Evolutionary conservation across 352 stramenopile genomes (phyloP).

Genomic region (Globisporangium echinulatum): DNA sequence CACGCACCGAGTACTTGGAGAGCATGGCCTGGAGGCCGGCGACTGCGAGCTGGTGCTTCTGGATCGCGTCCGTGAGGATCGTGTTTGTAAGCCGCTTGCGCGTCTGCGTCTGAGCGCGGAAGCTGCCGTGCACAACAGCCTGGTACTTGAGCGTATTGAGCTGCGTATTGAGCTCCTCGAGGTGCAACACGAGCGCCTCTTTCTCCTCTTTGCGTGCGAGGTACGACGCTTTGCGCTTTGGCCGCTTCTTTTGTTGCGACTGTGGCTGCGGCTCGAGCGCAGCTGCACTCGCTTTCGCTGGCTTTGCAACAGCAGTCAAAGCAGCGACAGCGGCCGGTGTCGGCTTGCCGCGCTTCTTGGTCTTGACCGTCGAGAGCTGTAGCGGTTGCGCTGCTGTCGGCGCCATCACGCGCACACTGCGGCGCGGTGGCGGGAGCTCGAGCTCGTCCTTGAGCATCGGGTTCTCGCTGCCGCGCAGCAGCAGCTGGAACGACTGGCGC

Average conservation of each 20-base stretch:
- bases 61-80: slow-evolving; percentile 4
- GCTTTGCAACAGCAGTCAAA: too few species aligned
- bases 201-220: slow-evolving; percentile 26
- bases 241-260: slow-evolving; percentile 8
- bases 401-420: neutral
- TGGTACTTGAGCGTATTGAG: slow-evolving; percentile 20
- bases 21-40: slow-evolving; percentile 11
- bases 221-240: slow-evolving; percentile 9
- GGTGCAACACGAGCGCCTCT: slow-evolving; percentile 20
- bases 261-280: neutral
- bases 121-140: slow-evolving; percentile 2
- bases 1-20: slow-evolving; percentile 12
- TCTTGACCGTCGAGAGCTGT: neutral
- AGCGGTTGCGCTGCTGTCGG: neutral
- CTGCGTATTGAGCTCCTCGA: slow-evolving; percentile 20
- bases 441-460: slow-evolving; percentile 9
- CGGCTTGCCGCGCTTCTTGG: neutral
- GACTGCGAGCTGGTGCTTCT: slow-evolving; percentile 12
- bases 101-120: slow-evolving; percentile 6
- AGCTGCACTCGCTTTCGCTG: neutral
- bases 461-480: slow-evolving; percentile 6
- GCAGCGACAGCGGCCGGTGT: neutral
- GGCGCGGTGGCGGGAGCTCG: neutral
- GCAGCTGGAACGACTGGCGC: slow-evolving; percentile 7
- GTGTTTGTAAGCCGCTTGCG: slow-evolving; percentile 11